Percentiles rank a stretch among this genome's conserved stretches.
Conservation (phyloP, 2,329 filamentous ascomycete genomes). For the Colletotrichum chlorophyti region DNA sequence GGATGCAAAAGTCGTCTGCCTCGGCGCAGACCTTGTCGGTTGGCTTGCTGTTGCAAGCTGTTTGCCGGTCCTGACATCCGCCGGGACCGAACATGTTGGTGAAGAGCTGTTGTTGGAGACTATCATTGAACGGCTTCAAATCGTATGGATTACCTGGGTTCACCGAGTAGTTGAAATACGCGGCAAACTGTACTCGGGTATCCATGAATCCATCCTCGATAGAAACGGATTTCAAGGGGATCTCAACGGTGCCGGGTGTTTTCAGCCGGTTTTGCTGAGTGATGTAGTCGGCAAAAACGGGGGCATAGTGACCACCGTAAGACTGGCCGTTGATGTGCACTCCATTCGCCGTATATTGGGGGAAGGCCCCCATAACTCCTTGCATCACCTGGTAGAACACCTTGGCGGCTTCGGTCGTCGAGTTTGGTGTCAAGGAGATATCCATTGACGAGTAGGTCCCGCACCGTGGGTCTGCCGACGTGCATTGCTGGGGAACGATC, state of each 20-base stretch:
- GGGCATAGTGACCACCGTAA: slow-evolving; percentile 16
- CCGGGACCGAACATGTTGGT: slow-evolving; percentile 3
- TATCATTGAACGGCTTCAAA: not conserved
- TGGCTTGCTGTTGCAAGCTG: not conserved
- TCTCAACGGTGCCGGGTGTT: not conserved
- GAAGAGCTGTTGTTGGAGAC: slow-evolving; percentile 3
- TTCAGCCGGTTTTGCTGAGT: not conserved
- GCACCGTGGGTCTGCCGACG: slow-evolving; percentile 3
- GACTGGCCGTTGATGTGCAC: slow-evolving; percentile 14
- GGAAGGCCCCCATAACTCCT: slow-evolving; percentile 9
- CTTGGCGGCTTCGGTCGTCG: not conserved
- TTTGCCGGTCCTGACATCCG: slow-evolving; percentile 5
- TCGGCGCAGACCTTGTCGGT: slow-evolving; percentile 3
- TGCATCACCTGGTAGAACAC: slow-evolving; percentile 21
- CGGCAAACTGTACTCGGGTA: slow-evolving; percentile 9
- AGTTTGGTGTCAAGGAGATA: slow-evolving; percentile 15
- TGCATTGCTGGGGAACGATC: slow-evolving; percentile 9
- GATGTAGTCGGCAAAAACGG: slow-evolving; percentile 11
- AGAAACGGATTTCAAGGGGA: slow-evolving; percentile 10
- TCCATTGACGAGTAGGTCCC: slow-evolving; percentile 18
- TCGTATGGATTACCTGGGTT: slow-evolving; percentile 11
- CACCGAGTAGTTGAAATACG: slow-evolving; percentile 19
- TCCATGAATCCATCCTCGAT: slow-evolving; percentile 23
- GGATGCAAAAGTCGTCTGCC: slow-evolving; percentile 1
- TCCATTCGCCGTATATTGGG: slow-evolving; percentile 1